Evolutionary conservation across 768 basidiomycete genomes (phyloP).

Genomic region (Psilocybe cubensis): DNA sequence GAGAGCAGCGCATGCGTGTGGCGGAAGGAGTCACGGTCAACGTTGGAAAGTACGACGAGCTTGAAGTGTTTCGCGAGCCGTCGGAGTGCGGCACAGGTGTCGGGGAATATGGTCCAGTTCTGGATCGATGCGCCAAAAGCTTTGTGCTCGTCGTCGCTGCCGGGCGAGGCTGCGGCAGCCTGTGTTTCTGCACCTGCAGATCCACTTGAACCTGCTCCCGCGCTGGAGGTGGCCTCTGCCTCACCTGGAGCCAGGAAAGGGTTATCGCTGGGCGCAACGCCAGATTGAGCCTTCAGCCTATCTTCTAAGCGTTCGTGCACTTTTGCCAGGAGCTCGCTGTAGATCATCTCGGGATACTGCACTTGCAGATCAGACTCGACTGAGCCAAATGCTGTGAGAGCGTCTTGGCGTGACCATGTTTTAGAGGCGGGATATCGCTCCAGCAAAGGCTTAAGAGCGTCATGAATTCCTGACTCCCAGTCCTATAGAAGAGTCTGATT

Average conservation of each 20-base stretch:
- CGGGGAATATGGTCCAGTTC: slow-evolving; percentile 69
- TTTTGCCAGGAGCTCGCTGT: slow-evolving; percentile 62
- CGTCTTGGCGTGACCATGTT: slow-evolving; percentile 53
- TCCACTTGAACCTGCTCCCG: slow-evolving; percentile 13
- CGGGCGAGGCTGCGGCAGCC: slow-evolving; percentile 4
- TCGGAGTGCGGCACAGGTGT: slow-evolving; percentile 62
- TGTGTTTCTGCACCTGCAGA: slow-evolving; percentile 19
- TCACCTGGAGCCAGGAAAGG: background rate
- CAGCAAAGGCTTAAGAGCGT: slow-evolving; percentile 56
- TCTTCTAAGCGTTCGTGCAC: slow-evolving; percentile 41
- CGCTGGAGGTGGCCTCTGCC: slow-evolving; percentile 4
- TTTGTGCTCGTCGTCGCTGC: slow-evolving; percentile 33
- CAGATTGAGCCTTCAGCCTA: slow-evolving; percentile 35
- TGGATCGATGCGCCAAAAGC: slow-evolving; percentile 63
- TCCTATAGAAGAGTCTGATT: slow-evolving; percentile 40
- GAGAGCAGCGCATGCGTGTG: slow-evolving; percentile 61
- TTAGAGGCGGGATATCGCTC: slow-evolving; percentile 40
- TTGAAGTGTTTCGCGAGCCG: slow-evolving; percentile 65
- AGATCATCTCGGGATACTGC: slow-evolving; percentile 60
- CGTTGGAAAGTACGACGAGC: slow-evolving; percentile 76
- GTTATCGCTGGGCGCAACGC: slow-evolving; percentile 2
- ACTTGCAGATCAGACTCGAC: slow-evolving; percentile 62
- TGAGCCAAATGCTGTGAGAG: slow-evolving; percentile 50
- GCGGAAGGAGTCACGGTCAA: slow-evolving; percentile 66
- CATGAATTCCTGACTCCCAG: slow-evolving; percentile 74